Evolutionary conservation across 2,329 filamentous ascomycete genomes (phyloP).

Genomic region (Triangularia setosa): DNA sequence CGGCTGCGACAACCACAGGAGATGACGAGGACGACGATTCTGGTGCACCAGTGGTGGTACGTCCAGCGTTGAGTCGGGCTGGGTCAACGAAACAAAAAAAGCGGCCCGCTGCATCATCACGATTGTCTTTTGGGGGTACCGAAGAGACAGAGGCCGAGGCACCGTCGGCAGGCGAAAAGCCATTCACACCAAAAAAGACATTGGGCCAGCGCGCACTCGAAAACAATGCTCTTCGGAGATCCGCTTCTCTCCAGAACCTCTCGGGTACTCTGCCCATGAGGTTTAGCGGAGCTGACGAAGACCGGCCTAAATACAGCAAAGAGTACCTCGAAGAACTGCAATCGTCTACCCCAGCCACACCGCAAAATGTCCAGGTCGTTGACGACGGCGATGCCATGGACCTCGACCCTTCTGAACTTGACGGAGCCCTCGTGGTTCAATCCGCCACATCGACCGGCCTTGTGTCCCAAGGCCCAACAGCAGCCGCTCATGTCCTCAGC

Average conservation of each 20-base stretch:
- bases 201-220: slow-evolving; percentile 33
- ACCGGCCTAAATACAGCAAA: slow-evolving; percentile 76
- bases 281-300: slow-evolving; percentile 53
- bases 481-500: slow-evolving; percentile 58
- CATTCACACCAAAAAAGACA: slow-evolving; percentile 51
- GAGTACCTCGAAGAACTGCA: slow-evolving; percentile 84
- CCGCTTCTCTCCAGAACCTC: slow-evolving; percentile 43
- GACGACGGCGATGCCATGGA: slow-evolving; percentile 48
- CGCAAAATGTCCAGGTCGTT: slow-evolving; percentile 53
- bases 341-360: slow-evolving; percentile 79
- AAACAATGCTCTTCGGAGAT: slow-evolving; percentile 37
- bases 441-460: slow-evolving; percentile 34
- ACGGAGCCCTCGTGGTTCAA: slow-evolving; percentile 60
- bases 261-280: slow-evolving; percentile 52
- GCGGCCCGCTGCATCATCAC: slow-evolving; percentile 55
- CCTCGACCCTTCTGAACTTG: slow-evolving; percentile 57
- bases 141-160: slow-evolving; percentile 48
- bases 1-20: slow-evolving; percentile 20
- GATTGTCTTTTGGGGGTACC: slow-evolving; percentile 71
- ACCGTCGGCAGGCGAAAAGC: slow-evolving; percentile 33
- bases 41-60: slow-evolving; percentile 46
- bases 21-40: slow-evolving; percentile 37
- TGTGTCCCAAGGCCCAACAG: slow-evolving; percentile 29
- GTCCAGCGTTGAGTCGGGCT: slow-evolving; percentile 45
- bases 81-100: slow-evolving; percentile 62